Base-by-base conservation (phyloP, 1,284 basidiomycete species). In the Rhodotorula sp. region DNA sequence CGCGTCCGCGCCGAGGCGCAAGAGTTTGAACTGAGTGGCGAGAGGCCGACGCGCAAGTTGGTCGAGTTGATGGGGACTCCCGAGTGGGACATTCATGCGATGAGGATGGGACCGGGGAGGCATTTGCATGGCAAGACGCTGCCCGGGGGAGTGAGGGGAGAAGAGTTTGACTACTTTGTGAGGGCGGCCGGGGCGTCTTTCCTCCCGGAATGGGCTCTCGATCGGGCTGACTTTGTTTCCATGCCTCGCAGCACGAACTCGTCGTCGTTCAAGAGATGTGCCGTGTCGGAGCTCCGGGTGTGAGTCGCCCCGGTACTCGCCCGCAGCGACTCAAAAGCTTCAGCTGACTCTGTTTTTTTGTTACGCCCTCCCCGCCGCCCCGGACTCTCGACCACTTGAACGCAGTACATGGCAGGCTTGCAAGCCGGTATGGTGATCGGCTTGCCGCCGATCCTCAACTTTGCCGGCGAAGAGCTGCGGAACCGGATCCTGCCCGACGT, bases 211-310 rank as follows among this genome's bases (percentile, higher is more conserved):
- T 14, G 12, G 12, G 15, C 3, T 26, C 12, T 16, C 54, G n/a
- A n/a, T n/a, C n/a, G n/a, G 21, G 6, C 60, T 62, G 21, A 62
- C 49, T 15, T 15, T 10, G 28, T 3, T 12, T 15, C 16, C 28
- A 28, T 2, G 5, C 28, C 3, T 43, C 12, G 60, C 60, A 62
- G 60, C 90, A 92, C 78, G 91, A 92, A 82, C 69, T 76, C 21
- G 86, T 94, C 64, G 85, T 95, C 77, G 90, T 88, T 61, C 93
- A 95, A 84, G 95, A 97, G 82, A 79, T 95, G 58, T 83, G 85
- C 2, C 87, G 93, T 38, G 85, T 86, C 69, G 91, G 90, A 28
- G 89, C 89, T n/a, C 88, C 95, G 70, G 93, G 77, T 1, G 59
- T 60, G 18, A 16, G 59, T 60, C 26, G 34, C 7, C 26, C 16